Conservation (phyloP, 495 filamentous ascomycete genomes). For the Opeltia flavorubescens region DNA sequence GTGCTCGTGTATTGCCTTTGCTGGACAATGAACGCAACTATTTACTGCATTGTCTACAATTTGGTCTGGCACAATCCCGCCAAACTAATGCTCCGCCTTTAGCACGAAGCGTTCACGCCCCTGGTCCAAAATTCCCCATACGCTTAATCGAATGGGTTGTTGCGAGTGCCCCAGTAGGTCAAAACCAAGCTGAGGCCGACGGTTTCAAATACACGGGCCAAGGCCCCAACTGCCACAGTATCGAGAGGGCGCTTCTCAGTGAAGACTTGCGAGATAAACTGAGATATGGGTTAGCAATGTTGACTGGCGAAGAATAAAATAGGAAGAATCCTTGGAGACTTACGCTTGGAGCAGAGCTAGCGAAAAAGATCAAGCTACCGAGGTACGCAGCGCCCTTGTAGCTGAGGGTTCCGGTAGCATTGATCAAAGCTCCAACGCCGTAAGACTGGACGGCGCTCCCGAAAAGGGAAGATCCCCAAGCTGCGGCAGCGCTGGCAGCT, state of each 20-base stretch:
- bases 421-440: conserved; percentile 88
- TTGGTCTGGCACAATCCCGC: neutral
- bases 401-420: conserved; percentile 81
- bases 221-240: conserved; percentile 68
- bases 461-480: conserved; percentile 79
- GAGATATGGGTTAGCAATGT: neutral
- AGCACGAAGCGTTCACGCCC: neutral
- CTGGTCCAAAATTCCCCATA: neutral
- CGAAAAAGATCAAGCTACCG: conserved; percentile 79
- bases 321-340: conserved; percentile 20
- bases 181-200: conserved; percentile 83
- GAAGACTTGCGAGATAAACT: conserved; percentile 78
- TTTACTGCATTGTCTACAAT: neutral
- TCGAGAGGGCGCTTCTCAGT: conserved; percentile 85
- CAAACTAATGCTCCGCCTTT: neutral
- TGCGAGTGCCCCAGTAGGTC: conserved; percentile 94
- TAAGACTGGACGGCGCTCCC: conserved; percentile 88
- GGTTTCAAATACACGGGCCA: conserved; percentile 81
- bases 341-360: conserved; percentile 78
- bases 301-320: neutral
- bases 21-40: neutral
- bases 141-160: conserved; percentile 59
- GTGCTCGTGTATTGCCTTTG: neutral
- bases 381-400: conserved; percentile 97
- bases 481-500: conserved; percentile 69